Base-by-base conservation (phyloP, 2,329 filamentous ascomycete genomes). In the Apiospora aurea region DNA sequence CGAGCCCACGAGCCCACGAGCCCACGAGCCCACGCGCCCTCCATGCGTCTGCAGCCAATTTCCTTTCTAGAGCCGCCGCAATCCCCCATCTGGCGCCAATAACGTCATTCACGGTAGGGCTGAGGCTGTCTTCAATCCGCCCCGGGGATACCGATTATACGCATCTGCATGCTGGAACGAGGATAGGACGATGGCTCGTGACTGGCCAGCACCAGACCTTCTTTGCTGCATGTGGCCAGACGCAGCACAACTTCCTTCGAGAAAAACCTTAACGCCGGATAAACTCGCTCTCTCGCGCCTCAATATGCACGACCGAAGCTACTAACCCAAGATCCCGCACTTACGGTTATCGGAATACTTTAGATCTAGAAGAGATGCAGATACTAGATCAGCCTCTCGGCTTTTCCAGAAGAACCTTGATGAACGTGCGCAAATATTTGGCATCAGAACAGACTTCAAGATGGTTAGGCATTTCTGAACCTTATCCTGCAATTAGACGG, bases 51-150 rank as follows among this genome's bases (percentile, higher is more conserved):
- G 57, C 21, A 64, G 21, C 18, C 18, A 21, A n/a, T 64, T 64
- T 64, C 51, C 29, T 57, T 64, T 64, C 53, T 34, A 38, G 53
- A 38, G 53, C 57, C 57, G 57, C 29, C 57, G 41, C 18, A 11
- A 21, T 61, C 53, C 51, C 7, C 13, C 53, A 38, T n/a, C n/a
- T n/a, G 34, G 57, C 18, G 57, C 57, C 57, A n/a, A 18, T 11
- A 64, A 64, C 57, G 57, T 64, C 57, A 64, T 64, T 64, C 57
- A 41, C 38, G 18, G 57, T 64, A 64, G 57, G 57, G 57, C 57
- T 64, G 57, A 64, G 18, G 34, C 16, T n/a, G 57, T n/a, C 34
- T 41, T 34, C 53, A 21, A 21, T 61, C 14, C 26, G 14, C 34
- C 21, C 41, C 57, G 34, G 57, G 34, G 57, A 64, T 64, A 24